Evolutionary conservation across 208 protist genomes (phyloP), one percentile per base, ranked within the genome.

Genomic region (Crithidia mellificae): DNA sequence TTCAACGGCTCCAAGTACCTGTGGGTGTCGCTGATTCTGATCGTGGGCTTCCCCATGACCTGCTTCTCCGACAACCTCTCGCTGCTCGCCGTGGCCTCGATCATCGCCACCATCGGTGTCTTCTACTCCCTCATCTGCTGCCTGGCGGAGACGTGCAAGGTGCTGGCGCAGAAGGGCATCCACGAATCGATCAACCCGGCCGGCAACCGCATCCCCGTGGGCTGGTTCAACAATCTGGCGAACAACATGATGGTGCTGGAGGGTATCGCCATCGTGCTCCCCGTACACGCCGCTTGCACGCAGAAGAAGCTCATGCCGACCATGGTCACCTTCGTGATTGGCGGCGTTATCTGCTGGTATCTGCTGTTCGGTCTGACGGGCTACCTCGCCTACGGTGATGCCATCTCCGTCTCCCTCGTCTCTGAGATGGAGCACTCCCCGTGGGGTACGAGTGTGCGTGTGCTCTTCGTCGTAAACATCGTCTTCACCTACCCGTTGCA

Each of bases 161-260:
- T 46, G 38, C 49, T 85, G 51, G 46, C 50, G 39, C 58, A 72
- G 44, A 57, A 70, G 34, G 70, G 50, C 39, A 20, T 72, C 1
- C 46, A 76, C 55, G 43, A 38, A 25, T 39, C 47, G 17, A 69
- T 78, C 72, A 65, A 80, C 63, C 39, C 57, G 29, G 62, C 43
- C 2, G 77, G 84, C 25, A 30, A 64, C 51, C 50, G 75, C 47
- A 63, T 81, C 58, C 74, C 74, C 41, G 69, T 81, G 50, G 62
- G 80, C 50, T 88, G 79, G 73, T 80, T 91, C 73, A 77, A 89
- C 52, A 90, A 85, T 56, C 75, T 93, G 20, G 80, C 85, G 19
- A 85, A 85, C 63, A 84, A 91, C 72, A 91, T 90, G 80, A 88
- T 91, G 76, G 68, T 81, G 53, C 59, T 93, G 55, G 88, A 93